Base-by-base conservation (phyloP, 2,329 filamentous ascomycete species). In the Paramyrothecium roridum region DNA sequence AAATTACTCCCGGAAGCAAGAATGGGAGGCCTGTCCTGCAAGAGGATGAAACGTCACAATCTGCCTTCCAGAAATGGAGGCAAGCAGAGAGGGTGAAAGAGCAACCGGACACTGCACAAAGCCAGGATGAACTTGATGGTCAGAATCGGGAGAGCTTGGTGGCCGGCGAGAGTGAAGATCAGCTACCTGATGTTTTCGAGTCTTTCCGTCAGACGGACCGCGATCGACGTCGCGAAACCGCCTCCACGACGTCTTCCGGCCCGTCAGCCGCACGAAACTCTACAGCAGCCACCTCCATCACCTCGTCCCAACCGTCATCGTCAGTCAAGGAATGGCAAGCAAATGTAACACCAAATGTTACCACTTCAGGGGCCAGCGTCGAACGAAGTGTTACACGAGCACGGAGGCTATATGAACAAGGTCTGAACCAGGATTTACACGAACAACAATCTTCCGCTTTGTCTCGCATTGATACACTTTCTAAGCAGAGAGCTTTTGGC, bases 271-370 rank as follows among this genome's bases (percentile, higher is more conserved):
- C 84, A 23, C 86, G 90, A 26, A 87, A 85, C 54, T 97, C 93
- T 0, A 96, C 93, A 1, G 90, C 92, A 8, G 92, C 91, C 3
- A 97, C 92, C 0, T 97, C 93, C 0, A 78, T 96, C 52, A 85
- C 87, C n/a, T 96, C 92, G 1, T 68, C 70, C 20, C 90, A 93
- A 57, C 76, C 76, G 17, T 70, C 80, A 1, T 69, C 77, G 3
- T 81, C 82, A 1, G 54, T 77, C 26, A 84, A 80, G 58, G 83
- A 85, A 40, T 73, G 70, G 63, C 77, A 80, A 34, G 70, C 78
- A 2, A 64, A 71, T 11, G 67, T 74, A 20, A 65, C 72, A 0
- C 67, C 77, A 4, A 67, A 65, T 4, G 74, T 75, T 1, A 62
- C 73, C 3, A 67, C 63, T 45, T 70, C 76, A 7, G 70, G 70